Percentiles rank a stretch among this genome's conserved stretches.
phyloP scores from a whole-genome alignment of 2,329 filamentous ascomycete genomes.

The Penicillium crustosum region DNA sequence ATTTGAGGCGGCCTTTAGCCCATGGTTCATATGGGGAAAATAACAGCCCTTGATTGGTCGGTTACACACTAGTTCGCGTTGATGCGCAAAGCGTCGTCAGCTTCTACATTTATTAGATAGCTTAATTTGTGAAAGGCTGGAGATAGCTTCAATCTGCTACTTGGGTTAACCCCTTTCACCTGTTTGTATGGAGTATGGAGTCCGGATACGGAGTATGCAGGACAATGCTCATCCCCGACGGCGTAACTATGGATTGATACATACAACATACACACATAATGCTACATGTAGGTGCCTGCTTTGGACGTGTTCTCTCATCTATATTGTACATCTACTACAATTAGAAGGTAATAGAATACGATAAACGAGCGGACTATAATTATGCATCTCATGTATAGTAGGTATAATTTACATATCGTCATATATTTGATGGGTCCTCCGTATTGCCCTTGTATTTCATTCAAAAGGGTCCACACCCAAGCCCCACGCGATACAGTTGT shows the following conservation, averaged over 20 bases:
- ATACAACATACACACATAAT: not conserved
- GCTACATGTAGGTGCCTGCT: not conserved
- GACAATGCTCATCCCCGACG: not conserved
- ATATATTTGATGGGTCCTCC: not conserved
- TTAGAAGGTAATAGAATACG: not conserved
- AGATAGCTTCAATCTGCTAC: conserved; percentile 5
- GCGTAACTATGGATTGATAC: not conserved
- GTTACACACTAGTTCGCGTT: not conserved
- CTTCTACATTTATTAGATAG: not conserved
- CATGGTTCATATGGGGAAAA: not conserved
- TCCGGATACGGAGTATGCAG: not conserved
- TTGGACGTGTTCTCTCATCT: too few relatives aligned
- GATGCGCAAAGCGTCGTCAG: conserved; percentile 6
- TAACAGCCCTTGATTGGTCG: not conserved
- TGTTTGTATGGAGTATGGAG: not conserved
- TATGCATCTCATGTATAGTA: not conserved
- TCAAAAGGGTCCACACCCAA: not conserved
- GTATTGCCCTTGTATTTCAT: not conserved
- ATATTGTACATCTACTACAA: not conserved
- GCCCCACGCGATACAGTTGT: too few relatives aligned
- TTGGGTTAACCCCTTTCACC: not conserved
- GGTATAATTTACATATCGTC: not conserved
- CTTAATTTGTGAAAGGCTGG: not conserved
- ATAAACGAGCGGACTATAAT: not conserved
- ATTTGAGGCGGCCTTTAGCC: conserved; percentile 5